Conservation (phyloP, 202 grass and related monocot species). For the Musa balbisiana region DNA sequence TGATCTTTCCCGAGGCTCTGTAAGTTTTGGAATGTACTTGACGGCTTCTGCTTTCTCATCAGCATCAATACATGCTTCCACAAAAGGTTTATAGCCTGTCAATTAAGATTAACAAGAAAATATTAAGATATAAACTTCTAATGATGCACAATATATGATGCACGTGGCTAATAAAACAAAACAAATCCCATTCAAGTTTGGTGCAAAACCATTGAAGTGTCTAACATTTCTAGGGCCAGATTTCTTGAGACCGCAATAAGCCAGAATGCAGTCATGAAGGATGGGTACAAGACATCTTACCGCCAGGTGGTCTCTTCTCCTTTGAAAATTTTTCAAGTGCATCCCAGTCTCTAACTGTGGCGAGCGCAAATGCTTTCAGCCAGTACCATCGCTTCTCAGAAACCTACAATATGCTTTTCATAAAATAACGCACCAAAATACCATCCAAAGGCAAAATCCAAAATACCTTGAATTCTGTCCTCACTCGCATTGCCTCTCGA, state of each 20-base stretch:
- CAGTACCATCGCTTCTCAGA: conserved; percentile 99
- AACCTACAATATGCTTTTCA: conserved; percentile 42
- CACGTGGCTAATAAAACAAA: background rate
- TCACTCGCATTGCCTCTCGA: conserved; percentile 75
- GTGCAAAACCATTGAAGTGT: background rate
- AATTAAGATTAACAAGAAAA: conserved; percentile 5
- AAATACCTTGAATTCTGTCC: conserved; percentile 83
- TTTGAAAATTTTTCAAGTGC: conserved; percentile 83
- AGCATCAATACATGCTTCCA: conserved; percentile 98
- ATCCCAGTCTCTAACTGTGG: conserved; percentile 97
- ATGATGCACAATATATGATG: background rate
- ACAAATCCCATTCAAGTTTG: background rate
- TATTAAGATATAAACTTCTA: background rate
- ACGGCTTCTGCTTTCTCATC: conserved; percentile 80
- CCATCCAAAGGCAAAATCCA: conserved; percentile 6
- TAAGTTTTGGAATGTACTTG: conserved; percentile 78
- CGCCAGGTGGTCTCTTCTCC: conserved; percentile 85
- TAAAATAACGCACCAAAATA: conserved; percentile 17
- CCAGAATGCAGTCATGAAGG: background rate
- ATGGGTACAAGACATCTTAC: conserved; percentile 26
- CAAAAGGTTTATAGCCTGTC: conserved; percentile 87
- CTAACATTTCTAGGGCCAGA: background rate
- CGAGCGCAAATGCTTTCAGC: conserved; percentile 94
- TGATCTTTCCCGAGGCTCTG: conserved; percentile 75
- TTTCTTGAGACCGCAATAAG: background rate